Conservation (phyloP, 805 yeast genomes). For the Myxozyma mucilagina region DNA sequence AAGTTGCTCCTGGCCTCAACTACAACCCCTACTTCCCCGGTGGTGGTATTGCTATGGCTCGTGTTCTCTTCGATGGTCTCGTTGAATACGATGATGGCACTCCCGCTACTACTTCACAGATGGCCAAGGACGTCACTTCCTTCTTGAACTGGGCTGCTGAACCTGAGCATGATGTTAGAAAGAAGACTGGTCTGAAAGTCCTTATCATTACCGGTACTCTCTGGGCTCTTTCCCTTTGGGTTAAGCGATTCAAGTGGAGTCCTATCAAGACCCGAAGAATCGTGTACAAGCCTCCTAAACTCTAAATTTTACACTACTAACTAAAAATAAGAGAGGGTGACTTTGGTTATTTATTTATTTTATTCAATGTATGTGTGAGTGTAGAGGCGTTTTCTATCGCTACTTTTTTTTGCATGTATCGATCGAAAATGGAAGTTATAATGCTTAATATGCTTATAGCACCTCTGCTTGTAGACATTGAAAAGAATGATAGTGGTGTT, state of each 20-base stretch:
- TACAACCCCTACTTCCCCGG: slow-evolving; percentile 99
- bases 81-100: slow-evolving; percentile 99
- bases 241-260: slow-evolving; percentile 98
- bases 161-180: slow-evolving; percentile 98
- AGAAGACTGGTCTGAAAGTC: slow-evolving; percentile 94
- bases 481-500: not conserved
- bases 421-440: not conserved
- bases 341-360: not conserved
- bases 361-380: not conserved
- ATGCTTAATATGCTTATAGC: not conserved
- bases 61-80: slow-evolving; percentile 94
- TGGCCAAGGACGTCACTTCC: slow-evolving; percentile 97
- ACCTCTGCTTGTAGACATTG: not conserved
- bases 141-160: slow-evolving; percentile 98
- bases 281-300: slow-evolving; percentile 86
- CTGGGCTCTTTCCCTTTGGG: slow-evolving; percentile 82
- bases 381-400: not conserved
- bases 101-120: slow-evolving; percentile 96
- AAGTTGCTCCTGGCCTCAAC: slow-evolving; percentile 88
- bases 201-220: slow-evolving; percentile 73
- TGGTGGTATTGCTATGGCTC: slow-evolving; percentile 98
- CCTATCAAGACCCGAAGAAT: slow-evolving; percentile 93
- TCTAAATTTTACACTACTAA: not conserved
- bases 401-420: not conserved
- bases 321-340: not conserved